These are phyloP conservation scores for Allium fistulosum DNA, from an alignment of 106 monocot species.

Conservation along the genomic window DNA sequence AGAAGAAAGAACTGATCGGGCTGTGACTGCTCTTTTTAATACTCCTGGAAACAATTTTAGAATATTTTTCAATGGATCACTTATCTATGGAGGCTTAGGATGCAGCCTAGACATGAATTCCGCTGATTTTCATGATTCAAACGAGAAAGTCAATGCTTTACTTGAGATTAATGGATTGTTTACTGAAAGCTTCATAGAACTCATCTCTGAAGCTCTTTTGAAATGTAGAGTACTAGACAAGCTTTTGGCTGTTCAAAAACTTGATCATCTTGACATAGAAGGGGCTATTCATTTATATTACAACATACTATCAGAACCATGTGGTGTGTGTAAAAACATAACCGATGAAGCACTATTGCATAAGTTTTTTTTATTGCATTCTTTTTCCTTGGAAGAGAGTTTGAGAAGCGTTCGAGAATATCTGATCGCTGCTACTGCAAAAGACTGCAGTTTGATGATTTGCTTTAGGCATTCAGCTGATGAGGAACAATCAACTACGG, in stretches of 20 bases:
- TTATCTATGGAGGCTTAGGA: slow-evolving; percentile 70
- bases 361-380: slow-evolving; percentile 48
- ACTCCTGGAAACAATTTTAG: slow-evolving; percentile 85
- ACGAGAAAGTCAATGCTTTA: slow-evolving; percentile 22
- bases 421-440: slow-evolving; percentile 74
- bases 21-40: slow-evolving; percentile 52
- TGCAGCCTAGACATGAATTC: slow-evolving; percentile 21
- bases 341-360: slow-evolving; percentile 23
- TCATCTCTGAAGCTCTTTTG: slow-evolving; percentile 49
- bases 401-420: slow-evolving; percentile 53
- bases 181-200: slow-evolving; percentile 41
- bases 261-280: slow-evolving; percentile 81
- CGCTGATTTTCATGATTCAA: slow-evolving; percentile 12
- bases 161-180: slow-evolving; percentile 27
- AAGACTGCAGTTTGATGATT: slow-evolving; percentile 87
- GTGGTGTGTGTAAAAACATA: slow-evolving; percentile 48
- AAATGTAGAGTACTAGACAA: slow-evolving; percentile 40
- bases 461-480: slow-evolving; percentile 49
- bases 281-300: slow-evolving; percentile 89
- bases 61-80: slow-evolving; percentile 66
- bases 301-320: slow-evolving; percentile 59
- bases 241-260: slow-evolving; percentile 67
- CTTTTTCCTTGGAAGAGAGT: slow-evolving; percentile 53
- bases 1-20: slow-evolving; percentile 53
- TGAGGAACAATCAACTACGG: neutral